phyloP scores from a whole-genome alignment of 257 asterid species.

The Thymus quinquecostatus region DNA sequence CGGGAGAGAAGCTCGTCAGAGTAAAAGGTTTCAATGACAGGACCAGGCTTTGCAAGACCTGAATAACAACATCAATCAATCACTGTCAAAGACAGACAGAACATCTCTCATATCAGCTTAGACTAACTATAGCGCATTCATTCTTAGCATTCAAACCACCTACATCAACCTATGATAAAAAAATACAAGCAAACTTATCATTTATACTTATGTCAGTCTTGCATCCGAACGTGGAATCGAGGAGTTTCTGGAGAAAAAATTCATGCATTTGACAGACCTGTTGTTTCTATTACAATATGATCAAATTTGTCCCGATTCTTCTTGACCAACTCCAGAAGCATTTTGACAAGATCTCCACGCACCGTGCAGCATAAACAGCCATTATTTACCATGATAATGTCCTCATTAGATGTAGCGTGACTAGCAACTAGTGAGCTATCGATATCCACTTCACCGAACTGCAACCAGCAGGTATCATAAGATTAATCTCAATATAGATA shows the following conservation, averaged over 20 bases:
- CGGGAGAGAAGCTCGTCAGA: slow-evolving; percentile 83
- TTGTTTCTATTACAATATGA: slow-evolving; percentile 94
- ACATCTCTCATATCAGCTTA: slow-evolving; percentile 7
- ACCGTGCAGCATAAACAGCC: slow-evolving; percentile 97
- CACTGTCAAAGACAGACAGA: not conserved
- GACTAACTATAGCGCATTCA: not conserved
- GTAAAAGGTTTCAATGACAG: slow-evolving; percentile 93
- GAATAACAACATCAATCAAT: slow-evolving; percentile 33
- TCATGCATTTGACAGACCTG: slow-evolving; percentile 54
- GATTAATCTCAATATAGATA: slow-evolving; percentile 19
- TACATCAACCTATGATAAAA: slow-evolving; percentile 13
- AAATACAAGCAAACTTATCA: not conserved
- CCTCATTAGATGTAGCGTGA: slow-evolving; percentile 89
- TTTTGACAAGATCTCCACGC: slow-evolving; percentile 94
- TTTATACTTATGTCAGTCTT: not conserved
- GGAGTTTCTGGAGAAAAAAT: slow-evolving; percentile 20
- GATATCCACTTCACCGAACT: slow-evolving; percentile 99
- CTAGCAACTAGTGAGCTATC: slow-evolving; percentile 95
- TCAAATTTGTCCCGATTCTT: slow-evolving; percentile 79
- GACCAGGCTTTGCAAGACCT: slow-evolving; percentile 99
- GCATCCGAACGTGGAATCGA: not conserved
- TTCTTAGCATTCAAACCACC: not conserved
- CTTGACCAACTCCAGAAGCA: slow-evolving; percentile 93
- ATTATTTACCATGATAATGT: slow-evolving; percentile 91
- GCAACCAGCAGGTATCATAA: slow-evolving; percentile 42